Evolutionary conservation across 805 yeast species (phyloP).

Genomic region (Zygotorulaspora florentina): DNA sequence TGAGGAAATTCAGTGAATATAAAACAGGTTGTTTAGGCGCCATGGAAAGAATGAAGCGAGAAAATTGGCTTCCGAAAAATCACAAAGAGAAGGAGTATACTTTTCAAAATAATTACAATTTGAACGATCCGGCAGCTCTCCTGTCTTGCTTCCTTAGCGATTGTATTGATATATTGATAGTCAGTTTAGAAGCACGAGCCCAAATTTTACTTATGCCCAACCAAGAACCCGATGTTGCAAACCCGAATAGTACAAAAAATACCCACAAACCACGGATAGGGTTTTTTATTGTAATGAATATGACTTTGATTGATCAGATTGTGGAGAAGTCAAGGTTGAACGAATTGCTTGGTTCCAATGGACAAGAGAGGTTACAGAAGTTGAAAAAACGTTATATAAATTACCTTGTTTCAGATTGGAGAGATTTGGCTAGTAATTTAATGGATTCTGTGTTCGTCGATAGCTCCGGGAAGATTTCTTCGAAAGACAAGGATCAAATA

Average conservation of each 20-base stretch:
- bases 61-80: constrained; percentile 63
- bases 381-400: constrained; percentile 71
- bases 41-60: constrained; percentile 50
- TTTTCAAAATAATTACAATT: constrained; percentile 10
- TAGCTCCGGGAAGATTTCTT: constrained; percentile 45
- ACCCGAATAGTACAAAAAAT: constrained; percentile 20
- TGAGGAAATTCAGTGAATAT: constrained; percentile 63
- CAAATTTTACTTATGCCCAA: constrained; percentile 34
- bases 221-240: constrained; percentile 24
- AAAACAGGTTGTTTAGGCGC: constrained; percentile 46
- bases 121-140: constrained; percentile 41
- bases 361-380: constrained; percentile 59
- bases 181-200: constrained; percentile 59
- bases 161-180: constrained; percentile 66
- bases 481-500: constrained; percentile 74
- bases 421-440: constrained; percentile 64
- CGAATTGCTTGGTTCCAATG: constrained; percentile 50
- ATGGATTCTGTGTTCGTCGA: constrained; percentile 70
- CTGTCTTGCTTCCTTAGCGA: constrained; percentile 71
- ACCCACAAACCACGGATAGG: constrained; percentile 50
- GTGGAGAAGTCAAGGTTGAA: constrained; percentile 56
- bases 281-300: constrained; percentile 62
- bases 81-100: constrained; percentile 33
- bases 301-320: constrained; percentile 70
- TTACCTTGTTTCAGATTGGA: constrained; percentile 75